phyloP scores from a whole-genome alignment of 2,329 filamentous ascomycete genomes.

The Cercospora zeina region DNA sequence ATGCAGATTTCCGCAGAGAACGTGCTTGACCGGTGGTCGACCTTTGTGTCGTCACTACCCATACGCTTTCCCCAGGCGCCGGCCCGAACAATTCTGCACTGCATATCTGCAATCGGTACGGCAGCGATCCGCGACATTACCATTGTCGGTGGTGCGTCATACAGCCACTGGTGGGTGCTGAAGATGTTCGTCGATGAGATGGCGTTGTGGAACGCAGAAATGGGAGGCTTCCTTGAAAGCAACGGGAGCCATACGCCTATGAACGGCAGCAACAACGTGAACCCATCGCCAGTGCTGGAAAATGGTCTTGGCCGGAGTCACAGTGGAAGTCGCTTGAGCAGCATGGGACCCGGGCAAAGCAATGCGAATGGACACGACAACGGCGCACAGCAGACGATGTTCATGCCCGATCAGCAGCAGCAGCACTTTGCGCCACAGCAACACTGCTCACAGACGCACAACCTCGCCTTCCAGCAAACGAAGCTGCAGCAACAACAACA shows the following conservation, averaged over 20 bases:
- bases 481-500: constrained; percentile 22
- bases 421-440: constrained; percentile 26
- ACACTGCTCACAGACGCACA: constrained; percentile 24
- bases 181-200: constrained; percentile 97
- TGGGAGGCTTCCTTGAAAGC: constrained; percentile 77
- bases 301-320: constrained; percentile 34
- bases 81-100: constrained; percentile 71
- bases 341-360: constrained; percentile 34
- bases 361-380: constrained; percentile 24
- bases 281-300: constrained; percentile 32
- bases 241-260: constrained; percentile 15
- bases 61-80: constrained; percentile 71
- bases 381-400: constrained; percentile 22
- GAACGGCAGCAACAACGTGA: constrained; percentile 21
- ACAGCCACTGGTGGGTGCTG: constrained; percentile 91
- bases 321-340: constrained; percentile 39
- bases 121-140: constrained; percentile 80
- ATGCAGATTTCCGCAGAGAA: constrained; percentile 55
- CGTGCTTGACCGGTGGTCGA: constrained; percentile 75
- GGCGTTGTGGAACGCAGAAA: constrained; percentile 83
- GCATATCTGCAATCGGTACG: constrained; percentile 72
- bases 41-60: constrained; percentile 68
- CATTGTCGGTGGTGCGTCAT: constrained; percentile 73
- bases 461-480: constrained; percentile 22
- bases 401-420: constrained; percentile 29